Base-by-base conservation (phyloP, 2,329 filamentous ascomycete genomes). In the Gremmenia infestans region DNA sequence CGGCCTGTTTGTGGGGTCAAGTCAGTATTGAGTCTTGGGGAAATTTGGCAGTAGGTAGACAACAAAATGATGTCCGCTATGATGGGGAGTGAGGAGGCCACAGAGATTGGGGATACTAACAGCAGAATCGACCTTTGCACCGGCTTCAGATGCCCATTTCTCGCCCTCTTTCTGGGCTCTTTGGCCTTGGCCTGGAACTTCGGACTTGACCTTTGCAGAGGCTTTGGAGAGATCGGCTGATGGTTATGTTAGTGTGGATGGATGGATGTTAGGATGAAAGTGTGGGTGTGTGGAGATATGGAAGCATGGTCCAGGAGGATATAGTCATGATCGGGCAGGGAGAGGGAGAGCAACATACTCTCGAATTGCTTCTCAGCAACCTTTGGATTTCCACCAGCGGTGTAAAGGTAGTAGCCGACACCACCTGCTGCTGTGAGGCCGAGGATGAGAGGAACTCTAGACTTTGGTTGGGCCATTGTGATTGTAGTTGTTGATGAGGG, bases 331-430 rank as follows among this genome's bases (percentile, higher is more conserved):
- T 46, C 32, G n/a, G 32, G 22, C 22, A 32, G 39, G 35, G 42
- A 43, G 28, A 48, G 53, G 19, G 42, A 17, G 23, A 49, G 48
- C 17, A 23, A 76, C 85, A 47, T 76, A 96, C 93, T 82, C 78
- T 96, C 89, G 64, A 89, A 81, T 72, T 94, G 80, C 79, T 93
- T 89, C 80, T 91, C 84, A n/a, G 92, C 93, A 50, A 81, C 84
- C 73, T 88, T 89, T 51, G 90, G 80, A 72, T 85, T 82, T 56
- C 93, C 92, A 59, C 93, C 93, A 15, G 92, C 88, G 51, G 76
- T 80, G 79, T 96, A 99, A 60, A 97, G 81, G 78, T 97, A 97
- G 80, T 96, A 97, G 45, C 88, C 91, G 56, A 85, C 76, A 62
- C 85, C 87, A 66, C 82, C 83, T 35, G 81, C 86, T 62, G 82